Evolutionary conservation across 768 basidiomycete species (phyloP).

Genomic region (Inosperma sp.): DNA sequence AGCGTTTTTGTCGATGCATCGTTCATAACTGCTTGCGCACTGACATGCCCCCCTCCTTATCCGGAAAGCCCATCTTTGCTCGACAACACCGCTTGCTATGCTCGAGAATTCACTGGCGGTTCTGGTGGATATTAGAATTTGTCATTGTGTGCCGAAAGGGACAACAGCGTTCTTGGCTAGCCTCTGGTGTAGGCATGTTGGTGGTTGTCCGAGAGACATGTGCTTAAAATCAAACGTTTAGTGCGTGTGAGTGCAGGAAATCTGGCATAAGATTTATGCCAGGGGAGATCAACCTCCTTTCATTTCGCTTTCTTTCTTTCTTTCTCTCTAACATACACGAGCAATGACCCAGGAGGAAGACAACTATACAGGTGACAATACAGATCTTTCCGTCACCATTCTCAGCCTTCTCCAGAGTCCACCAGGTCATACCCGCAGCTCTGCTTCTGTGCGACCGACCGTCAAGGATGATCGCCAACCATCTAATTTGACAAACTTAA

Average conservation of each 20-base stretch:
- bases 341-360: not conserved
- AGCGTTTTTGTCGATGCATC: slow-evolving; percentile 7
- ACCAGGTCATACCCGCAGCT: not conserved
- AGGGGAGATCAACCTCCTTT: slow-evolving; percentile 2
- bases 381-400: not conserved
- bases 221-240: not conserved
- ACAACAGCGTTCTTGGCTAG: not conserved
- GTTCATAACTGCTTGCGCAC: not conserved
- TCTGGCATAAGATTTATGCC: slow-evolving; percentile 3
- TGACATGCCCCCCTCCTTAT: not conserved
- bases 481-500: no score
- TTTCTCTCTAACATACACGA: not conserved
- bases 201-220: not conserved
- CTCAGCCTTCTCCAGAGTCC: no score
- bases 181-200: not conserved
- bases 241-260: not conserved
- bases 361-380: not conserved
- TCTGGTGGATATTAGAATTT: not conserved
- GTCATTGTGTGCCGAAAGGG: not conserved
- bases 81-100: not conserved
- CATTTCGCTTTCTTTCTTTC: not conserved
- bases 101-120: not conserved
- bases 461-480: not conserved
- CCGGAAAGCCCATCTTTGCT: not conserved
- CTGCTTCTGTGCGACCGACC: not conserved